A percentile compares a stretch with the other conserved stretches of the same genome.
phyloP scores from a whole-genome alignment of 2,329 filamentous ascomycete species.

The Aspergillus aculeatus region DNA sequence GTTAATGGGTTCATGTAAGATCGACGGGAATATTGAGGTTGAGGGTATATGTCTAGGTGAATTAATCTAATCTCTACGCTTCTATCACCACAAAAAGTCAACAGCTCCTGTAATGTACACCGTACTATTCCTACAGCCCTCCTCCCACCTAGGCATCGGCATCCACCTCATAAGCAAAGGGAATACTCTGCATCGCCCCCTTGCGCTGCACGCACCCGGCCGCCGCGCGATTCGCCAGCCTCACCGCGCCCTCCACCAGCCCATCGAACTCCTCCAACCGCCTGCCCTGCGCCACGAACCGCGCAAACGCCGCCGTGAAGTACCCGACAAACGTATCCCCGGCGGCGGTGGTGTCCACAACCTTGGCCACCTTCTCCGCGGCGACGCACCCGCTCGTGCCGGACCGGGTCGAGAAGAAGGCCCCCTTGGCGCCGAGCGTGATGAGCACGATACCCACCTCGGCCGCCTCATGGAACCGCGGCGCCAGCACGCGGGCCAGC shows the following conservation, averaged over 20 bases:
- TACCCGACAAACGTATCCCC: constrained; percentile 88
- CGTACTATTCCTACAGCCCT: no score
- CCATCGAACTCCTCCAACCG: constrained; percentile 65
- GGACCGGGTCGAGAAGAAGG: constrained; percentile 58
- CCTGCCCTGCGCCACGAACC: constrained; percentile 57
- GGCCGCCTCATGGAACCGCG: constrained; percentile 62
- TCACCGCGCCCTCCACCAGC: constrained; percentile 46
- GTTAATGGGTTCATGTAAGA: no score
- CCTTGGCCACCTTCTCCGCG: constrained; percentile 66
- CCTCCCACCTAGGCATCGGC: neutral
- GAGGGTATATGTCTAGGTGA: no score
- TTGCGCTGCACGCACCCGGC: constrained; percentile 46
- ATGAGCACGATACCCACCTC: constrained; percentile 75
- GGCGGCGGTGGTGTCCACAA: constrained; percentile 90
- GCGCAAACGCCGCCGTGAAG: constrained; percentile 1
- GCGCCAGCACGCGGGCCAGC: constrained; percentile 56
- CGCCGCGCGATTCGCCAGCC: constrained; percentile 44
- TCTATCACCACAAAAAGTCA: no score
- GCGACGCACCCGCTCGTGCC: constrained; percentile 46
- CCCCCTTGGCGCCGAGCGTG: constrained; percentile 79
- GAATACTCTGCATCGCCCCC: constrained; percentile 51
- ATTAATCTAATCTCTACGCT: no score
- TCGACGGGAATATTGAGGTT: no score
- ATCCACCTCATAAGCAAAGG: constrained; percentile 46
- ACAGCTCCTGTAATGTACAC: no score